Evolutionary conservation across 305 asterid genomes (phyloP).

Genomic region (Caryopteris hybrid): DNA sequence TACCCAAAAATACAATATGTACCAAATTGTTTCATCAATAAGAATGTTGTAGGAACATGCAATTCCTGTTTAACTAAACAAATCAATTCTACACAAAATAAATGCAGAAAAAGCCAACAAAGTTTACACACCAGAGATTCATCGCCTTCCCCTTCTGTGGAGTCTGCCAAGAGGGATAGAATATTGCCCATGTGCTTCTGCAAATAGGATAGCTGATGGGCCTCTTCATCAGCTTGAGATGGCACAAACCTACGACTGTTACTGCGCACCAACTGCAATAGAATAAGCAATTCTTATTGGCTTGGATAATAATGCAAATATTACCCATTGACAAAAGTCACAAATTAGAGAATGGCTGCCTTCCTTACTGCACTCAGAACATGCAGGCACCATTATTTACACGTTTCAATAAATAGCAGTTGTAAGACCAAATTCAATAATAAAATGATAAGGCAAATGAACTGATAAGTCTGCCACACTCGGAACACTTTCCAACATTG

Average conservation of each 20-base stretch:
- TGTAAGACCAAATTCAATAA: background rate
- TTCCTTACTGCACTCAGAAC: background rate
- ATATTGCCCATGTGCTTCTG: conserved; percentile 88
- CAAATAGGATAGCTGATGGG: conserved; percentile 94
- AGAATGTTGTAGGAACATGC: background rate
- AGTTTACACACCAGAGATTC: conserved; percentile 64
- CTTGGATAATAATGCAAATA: background rate
- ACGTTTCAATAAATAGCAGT: background rate
- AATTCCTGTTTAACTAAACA: background rate
- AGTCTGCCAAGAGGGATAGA: conserved; percentile 81
- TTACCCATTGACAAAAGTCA: background rate
- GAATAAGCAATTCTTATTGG: background rate
- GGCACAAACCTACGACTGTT: conserved; percentile 92
- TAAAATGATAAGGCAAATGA: background rate
- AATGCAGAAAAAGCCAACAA: conserved; percentile 11
- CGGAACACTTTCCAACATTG: background rate
- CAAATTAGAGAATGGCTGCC: background rate
- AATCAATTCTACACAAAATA: background rate
- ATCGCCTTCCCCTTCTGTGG: conserved; percentile 72
- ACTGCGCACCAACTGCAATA: conserved; percentile 90
- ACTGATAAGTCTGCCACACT: background rate
- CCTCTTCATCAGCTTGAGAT: conserved; percentile 94
- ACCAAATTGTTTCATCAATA: background rate
- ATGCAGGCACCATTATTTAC: background rate
- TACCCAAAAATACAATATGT: background rate